Conservation (phyloP, 495 filamentous ascomycete species). For the Penicillium diatomitis region DNA sequence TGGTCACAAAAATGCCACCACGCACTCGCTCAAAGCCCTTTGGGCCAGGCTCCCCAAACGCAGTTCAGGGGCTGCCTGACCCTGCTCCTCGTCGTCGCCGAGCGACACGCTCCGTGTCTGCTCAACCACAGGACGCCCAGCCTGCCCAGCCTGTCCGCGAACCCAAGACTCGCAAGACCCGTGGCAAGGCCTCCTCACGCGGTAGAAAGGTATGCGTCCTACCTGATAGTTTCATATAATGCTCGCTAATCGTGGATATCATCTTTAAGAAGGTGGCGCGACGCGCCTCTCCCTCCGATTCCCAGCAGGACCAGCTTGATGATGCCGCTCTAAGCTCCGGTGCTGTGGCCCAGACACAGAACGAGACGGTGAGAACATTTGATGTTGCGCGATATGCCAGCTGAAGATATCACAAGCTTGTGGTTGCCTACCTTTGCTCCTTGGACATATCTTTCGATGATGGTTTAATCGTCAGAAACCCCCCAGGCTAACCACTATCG, state of each 20-base stretch:
- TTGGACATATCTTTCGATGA: background rate
- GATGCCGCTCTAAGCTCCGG: background rate
- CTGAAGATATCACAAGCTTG: background rate
- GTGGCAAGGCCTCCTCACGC: conserved; percentile 4
- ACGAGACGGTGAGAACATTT: background rate
- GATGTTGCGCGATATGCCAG: background rate
- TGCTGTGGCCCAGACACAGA: background rate
- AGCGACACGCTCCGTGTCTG: conserved; percentile 12
- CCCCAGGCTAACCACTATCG: background rate
- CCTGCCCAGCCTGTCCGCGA: background rate
- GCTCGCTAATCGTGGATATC: too few relatives aligned
- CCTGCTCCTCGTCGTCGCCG: conserved; percentile 11
- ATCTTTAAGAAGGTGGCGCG: background rate
- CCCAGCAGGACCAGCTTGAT: background rate
- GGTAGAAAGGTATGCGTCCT: conserved; percentile 5
- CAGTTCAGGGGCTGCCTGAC: background rate
- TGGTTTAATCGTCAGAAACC: background rate
- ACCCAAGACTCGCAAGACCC: conserved; percentile 1
- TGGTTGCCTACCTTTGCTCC: background rate
- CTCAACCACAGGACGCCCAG: conserved; percentile 9
- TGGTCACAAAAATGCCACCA: conserved; percentile 2
- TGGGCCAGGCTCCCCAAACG: conserved; percentile 7
- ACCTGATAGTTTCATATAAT: background rate
- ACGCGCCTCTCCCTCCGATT: background rate
- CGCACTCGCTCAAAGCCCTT: conserved; percentile 11